Evolutionary conservation across 1,284 basidiomycete genomes (phyloP).

Genomic region (Garcileccinum viscosum): DNA sequence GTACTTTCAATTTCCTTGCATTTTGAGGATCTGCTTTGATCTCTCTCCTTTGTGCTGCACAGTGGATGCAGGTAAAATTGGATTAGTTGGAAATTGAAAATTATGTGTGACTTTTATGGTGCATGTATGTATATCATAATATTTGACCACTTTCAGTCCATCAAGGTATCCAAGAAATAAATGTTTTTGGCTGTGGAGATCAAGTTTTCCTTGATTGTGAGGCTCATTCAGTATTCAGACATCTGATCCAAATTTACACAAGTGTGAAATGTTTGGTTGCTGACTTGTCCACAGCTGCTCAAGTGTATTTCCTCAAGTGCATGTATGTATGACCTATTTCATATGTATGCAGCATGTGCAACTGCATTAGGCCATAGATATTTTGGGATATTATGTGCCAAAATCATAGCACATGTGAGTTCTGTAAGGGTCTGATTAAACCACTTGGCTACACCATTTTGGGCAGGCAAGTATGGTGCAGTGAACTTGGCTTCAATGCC

Average conservation of each 20-base stretch:
- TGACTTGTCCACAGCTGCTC: neutral
- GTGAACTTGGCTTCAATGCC: neutral
- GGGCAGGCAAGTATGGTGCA: neutral
- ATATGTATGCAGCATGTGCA: neutral
- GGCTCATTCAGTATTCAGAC: neutral
- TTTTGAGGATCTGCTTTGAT: too few species aligned
- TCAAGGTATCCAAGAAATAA: neutral
- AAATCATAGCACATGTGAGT: neutral
- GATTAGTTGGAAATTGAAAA: neutral
- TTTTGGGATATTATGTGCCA: neutral
- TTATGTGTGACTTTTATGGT: neutral
- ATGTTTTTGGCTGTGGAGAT: neutral
- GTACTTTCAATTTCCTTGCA: too few species aligned
- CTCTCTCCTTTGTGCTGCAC: neutral
- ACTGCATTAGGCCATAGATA: neutral
- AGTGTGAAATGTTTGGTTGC: neutral
- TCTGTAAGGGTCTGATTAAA: neutral
- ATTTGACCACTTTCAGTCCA: neutral
- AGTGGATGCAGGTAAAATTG: neutral
- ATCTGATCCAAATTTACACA: neutral
- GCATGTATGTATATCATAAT: neutral
- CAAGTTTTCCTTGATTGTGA: neutral
- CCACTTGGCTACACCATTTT: neutral
- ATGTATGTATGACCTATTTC: neutral
- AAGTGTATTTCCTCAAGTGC: neutral